Conservation (phyloP, 192 early-diverging fungal genomes). For the Backusella circina region DNA sequence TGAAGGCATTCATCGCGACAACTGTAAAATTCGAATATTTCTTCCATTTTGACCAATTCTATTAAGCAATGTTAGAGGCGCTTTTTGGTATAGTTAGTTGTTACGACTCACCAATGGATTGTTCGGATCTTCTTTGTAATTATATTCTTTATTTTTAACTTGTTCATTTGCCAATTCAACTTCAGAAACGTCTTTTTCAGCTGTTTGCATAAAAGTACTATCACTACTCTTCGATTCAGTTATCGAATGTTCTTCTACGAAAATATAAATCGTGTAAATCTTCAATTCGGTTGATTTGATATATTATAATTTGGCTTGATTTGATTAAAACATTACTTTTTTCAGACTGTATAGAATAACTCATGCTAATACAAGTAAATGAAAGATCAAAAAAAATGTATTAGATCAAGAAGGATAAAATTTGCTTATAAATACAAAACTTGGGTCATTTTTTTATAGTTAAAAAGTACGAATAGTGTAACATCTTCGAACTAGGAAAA, state of each 20-base stretch:
- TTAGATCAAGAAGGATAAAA: not conserved
- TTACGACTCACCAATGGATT: slow-evolving; percentile 15
- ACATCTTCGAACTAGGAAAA: not conserved
- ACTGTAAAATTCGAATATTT: slow-evolving; percentile 5
- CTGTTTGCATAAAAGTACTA: not conserved
- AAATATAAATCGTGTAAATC: not conserved
- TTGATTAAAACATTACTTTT: not conserved
- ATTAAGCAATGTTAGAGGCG: not conserved
- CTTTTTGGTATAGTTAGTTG: not conserved
- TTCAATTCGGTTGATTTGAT: not conserved
- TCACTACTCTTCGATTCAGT: not conserved
- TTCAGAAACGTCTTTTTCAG: not conserved
- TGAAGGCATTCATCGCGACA: slow-evolving; percentile 14
- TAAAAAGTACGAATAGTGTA: not conserved
- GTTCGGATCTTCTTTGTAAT: slow-evolving; percentile 11
- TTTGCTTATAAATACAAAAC: not conserved
- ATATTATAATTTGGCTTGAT: not conserved
- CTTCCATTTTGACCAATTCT: slow-evolving; percentile 15
- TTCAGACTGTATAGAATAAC: not conserved
- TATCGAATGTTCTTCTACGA: not conserved
- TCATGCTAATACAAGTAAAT: not conserved
- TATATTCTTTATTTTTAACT: not conserved
- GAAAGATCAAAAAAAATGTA: not conserved
- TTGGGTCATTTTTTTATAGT: not conserved
- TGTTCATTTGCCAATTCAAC: not conserved